Conservation (phyloP, 2,329 filamentous ascomycete genomes). For the Claviceps sp. region DNA sequence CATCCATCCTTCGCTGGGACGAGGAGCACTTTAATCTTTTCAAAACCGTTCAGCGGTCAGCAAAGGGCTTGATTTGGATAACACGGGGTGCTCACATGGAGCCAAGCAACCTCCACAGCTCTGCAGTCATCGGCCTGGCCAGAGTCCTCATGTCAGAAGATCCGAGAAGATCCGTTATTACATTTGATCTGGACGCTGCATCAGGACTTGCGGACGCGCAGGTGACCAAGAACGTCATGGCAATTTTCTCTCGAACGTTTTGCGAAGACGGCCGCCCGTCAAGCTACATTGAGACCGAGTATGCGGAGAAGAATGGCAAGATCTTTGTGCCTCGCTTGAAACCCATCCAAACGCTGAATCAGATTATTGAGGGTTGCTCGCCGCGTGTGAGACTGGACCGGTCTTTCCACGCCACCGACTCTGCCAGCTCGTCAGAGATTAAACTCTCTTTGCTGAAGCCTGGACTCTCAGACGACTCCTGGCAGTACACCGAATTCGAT, state of each 20-base stretch:
- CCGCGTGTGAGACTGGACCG: constrained; percentile 5
- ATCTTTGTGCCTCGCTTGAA: constrained; percentile 32
- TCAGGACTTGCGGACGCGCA: constrained; percentile 10
- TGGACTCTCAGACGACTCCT: constrained; percentile 12
- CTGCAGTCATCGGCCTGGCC: constrained; percentile 31
- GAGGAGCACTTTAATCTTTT: constrained; percentile 26
- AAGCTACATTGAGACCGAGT: constrained; percentile 27
- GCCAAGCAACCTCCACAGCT: constrained; percentile 20
- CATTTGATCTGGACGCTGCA: constrained; percentile 25
- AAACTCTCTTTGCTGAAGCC: constrained; percentile 15
- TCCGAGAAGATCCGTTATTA: constrained; percentile 26
- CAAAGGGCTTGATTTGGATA: constrained; percentile 33
- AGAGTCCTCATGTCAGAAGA: constrained; percentile 38
- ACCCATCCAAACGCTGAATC: constrained; percentile 27
- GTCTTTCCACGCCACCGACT: constrained; percentile 9
- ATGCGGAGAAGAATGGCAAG: constrained; percentile 22
- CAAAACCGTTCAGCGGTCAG: constrained; percentile 22
- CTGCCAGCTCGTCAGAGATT: constrained; percentile 4
- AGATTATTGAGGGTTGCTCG: constrained; percentile 25
- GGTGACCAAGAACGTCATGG: constrained; percentile 12
- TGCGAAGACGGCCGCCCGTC: constrained; percentile 3
- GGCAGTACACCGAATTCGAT: constrained; percentile 13
- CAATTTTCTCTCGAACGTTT: constrained; percentile 15
- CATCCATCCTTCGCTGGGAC: constrained; percentile 25
- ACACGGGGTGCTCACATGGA: constrained; percentile 28